Percentiles rank a stretch among this genome's conserved stretches.
These are phyloP conservation scores for Dictyostelium citrinum DNA, from an alignment of 78 protist genomes.

Conservation along the genomic window DNA sequence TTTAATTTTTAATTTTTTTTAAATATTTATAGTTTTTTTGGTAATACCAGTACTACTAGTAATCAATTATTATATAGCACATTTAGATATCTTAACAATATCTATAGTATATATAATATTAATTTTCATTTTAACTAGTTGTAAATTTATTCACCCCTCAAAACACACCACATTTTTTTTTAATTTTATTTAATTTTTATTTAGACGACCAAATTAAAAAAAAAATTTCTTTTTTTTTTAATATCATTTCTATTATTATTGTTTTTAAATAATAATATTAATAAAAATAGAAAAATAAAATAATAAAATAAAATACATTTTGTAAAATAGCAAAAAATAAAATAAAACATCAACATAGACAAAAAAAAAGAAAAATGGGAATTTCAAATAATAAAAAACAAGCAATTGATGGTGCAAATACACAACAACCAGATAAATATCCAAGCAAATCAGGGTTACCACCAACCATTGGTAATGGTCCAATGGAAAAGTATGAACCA, in stretches of 20 bases:
- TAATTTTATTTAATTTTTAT: neutral
- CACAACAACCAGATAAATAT: neutral
- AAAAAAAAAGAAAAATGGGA: neutral
- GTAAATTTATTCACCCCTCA: neutral
- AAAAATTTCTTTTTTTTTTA: neutral
- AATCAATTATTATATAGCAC: neutral
- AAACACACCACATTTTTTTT: neutral
- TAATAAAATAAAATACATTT: neutral
- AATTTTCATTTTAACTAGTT: neutral
- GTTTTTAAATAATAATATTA: neutral
- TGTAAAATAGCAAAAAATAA: neutral
- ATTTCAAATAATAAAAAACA: neutral
- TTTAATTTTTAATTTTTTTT: neutral
- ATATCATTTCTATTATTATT: neutral
- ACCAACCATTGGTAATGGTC: constrained; percentile 46
- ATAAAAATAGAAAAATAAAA: neutral
- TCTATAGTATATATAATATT: neutral
- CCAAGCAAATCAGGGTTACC: constrained; percentile 68
- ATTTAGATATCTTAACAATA: neutral
- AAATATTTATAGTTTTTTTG: neutral
- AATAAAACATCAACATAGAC: neutral
- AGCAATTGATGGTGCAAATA: neutral
- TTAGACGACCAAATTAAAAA: neutral
- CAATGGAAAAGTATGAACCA: constrained; percentile 56
- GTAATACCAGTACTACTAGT: neutral